phyloP scores from a whole-genome alignment of 352 stramenopile genomes.

The Pythium graminicola region DNA sequence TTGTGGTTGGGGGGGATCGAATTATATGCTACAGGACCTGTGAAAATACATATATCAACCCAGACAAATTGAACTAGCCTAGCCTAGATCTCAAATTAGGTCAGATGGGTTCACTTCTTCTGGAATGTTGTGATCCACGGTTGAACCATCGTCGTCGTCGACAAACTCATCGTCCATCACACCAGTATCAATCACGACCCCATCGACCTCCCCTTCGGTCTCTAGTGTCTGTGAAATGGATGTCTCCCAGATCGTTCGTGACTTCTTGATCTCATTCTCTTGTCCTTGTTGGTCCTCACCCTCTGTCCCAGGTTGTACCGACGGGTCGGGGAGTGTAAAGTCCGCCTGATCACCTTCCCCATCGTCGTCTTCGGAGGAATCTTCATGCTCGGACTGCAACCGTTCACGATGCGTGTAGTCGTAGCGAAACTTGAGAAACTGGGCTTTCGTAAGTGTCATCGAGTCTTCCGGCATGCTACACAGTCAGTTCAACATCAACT shows the following conservation, averaged over 20 bases:
- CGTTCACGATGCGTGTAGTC: slow-evolving; percentile 40
- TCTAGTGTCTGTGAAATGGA: not conserved
- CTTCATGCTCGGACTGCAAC: slow-evolving; percentile 24
- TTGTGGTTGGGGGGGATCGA: slow-evolving; percentile 8
- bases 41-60: not conserved
- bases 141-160: slow-evolving; percentile 12
- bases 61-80: slow-evolving; percentile 1
- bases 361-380: slow-evolving; percentile 32
- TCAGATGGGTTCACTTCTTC: not conserved
- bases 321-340: not conserved
- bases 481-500: not conserved
- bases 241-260: not conserved
- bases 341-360: slow-evolving; percentile 1
- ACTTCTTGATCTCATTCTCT: slow-evolving; percentile 2
- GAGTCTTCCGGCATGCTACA: slow-evolving; percentile 21
- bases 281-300: not conserved
- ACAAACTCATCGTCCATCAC: slow-evolving; percentile 22
- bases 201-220: not conserved
- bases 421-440: slow-evolving; percentile 45
- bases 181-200: slow-evolving; percentile 17
- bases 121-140: not conserved
- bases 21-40: slow-evolving; percentile 16
- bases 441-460: slow-evolving; percentile 36
- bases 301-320: not conserved
- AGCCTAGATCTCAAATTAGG: not conserved